Evolutionary conservation across 2,329 filamentous ascomycete species (phyloP).

Genomic region (Ilyonectria mors-panacis): DNA sequence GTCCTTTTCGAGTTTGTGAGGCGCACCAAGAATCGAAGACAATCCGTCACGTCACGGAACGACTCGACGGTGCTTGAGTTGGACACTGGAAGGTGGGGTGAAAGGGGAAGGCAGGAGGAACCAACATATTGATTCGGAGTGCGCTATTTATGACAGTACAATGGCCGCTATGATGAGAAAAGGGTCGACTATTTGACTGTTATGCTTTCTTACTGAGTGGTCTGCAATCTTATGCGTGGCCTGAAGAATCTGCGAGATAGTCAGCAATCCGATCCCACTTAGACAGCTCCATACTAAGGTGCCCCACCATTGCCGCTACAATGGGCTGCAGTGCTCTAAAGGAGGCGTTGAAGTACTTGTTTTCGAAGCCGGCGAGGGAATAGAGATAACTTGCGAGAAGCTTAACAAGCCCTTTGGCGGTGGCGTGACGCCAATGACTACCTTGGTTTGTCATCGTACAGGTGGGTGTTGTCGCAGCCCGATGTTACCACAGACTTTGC

Average conservation of each 20-base stretch:
- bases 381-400: conserved; percentile 19
- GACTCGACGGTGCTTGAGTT: too few species aligned
- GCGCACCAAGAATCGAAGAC: neutral
- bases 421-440: too few species aligned
- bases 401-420: too few species aligned
- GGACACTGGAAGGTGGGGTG: too few species aligned
- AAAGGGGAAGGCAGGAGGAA: neutral
- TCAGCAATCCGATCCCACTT: neutral
- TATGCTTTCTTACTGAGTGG: conserved; percentile 7
- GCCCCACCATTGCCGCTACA: conserved; percentile 7
- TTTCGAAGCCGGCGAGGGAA: conserved; percentile 3
- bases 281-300: neutral
- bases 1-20: neutral
- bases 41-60: neutral
- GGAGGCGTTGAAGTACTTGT: conserved; percentile 7
- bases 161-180: conserved; percentile 5
- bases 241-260: neutral
- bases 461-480: too few species aligned
- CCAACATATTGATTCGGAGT: conserved; percentile 28
- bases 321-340: conserved; percentile 7
- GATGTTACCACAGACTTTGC: too few species aligned
- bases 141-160: conserved; percentile 14
- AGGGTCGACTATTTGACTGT: neutral
- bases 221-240: conserved; percentile 9
- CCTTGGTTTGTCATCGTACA: too few species aligned